Base-by-base conservation (phyloP, 2,329 filamentous ascomycete species). In the Trichoderma harzianum region DNA sequence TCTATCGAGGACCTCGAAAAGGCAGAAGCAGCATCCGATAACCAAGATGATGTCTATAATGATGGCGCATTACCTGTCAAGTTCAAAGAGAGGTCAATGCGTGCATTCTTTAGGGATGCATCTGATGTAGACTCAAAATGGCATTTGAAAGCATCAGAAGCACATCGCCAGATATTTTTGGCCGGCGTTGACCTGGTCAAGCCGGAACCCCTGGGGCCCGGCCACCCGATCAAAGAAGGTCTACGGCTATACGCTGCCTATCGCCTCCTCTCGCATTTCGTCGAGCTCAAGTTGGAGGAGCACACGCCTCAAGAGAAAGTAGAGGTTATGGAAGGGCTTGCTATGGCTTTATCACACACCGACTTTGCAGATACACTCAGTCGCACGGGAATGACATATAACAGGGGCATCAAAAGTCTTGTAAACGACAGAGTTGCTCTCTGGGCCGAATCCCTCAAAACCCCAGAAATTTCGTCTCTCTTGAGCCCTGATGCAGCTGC, bases 1-100 rank as follows among this genome's bases (percentile, higher is more conserved):
- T 72, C 71, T 0, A 24, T 78, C 0, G 36, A 77, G 1, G 74
- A 78, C 4, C 34, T 79, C 16, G 75, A 76, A 12, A 72, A 78
- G 2, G 51, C 55, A 0, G 74, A 74, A 18, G 28, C 58, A 0
- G 32, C 55, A 14, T 61, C 70, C 8, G 43, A 53, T 7, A 65
- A 74, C 1, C 71, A 73, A 0, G 76, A 78, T 1, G 51, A 69
- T 0, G 61, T 74, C 3, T 80, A 78, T 14, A 72, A 78, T 7
- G 78, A 80, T 34, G 78, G 75, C 0, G 55, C 68, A 1, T 70
- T 80, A 1, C 74, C 75, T 0, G 76, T 80, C 14, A 78, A 77
- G 7, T 79, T 80, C 11, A 70, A 77, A 6, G 78, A 79, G 28
- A 75, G 78, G 0, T 79, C 78, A 0, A 79, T 80, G 78, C 73